Evolutionary conservation across 305 asterid species (phyloP).

Genomic region (Solanum hybrid): DNA sequence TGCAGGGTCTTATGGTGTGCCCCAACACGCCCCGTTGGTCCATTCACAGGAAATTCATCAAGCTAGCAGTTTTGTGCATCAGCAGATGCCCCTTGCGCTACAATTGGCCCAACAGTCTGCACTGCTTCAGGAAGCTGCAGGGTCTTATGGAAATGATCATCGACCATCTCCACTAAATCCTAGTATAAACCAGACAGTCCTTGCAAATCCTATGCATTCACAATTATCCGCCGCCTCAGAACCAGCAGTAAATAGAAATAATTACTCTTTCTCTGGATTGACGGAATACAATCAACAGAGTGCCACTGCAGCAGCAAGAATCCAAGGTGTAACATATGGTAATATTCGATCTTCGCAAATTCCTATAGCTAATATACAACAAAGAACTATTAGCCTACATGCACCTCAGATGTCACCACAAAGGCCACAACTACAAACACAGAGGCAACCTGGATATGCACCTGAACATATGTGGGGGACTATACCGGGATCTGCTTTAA

Average conservation of each 20-base stretch:
- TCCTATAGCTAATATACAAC: not conserved
- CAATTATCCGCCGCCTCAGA: slow-evolving; percentile 30
- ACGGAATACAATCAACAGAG: slow-evolving; percentile 7
- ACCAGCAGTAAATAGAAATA: slow-evolving; percentile 24
- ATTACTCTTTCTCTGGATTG: slow-evolving; percentile 16
- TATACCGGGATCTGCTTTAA: slow-evolving; percentile 1
- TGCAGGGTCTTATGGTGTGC: slow-evolving; percentile 11
- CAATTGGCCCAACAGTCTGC: slow-evolving; percentile 22
- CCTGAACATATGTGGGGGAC: slow-evolving; percentile 23
- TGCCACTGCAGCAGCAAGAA: slow-evolving; percentile 13
- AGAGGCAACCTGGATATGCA: slow-evolving; percentile 15
- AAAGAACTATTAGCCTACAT: not conserved
- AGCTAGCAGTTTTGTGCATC: slow-evolving; percentile 12
- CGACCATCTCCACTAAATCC: slow-evolving; percentile 11
- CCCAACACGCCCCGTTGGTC: slow-evolving; percentile 6
- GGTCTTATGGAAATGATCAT: slow-evolving; percentile 26
- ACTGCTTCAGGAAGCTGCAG: slow-evolving; percentile 30
- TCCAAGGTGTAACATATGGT: slow-evolving; percentile 8
- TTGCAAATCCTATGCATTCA: not conserved
- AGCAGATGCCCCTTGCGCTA: slow-evolving; percentile 19
- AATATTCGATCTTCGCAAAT: slow-evolving; percentile 17
- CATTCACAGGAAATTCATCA: slow-evolving; percentile 13
- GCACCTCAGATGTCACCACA: not conserved
- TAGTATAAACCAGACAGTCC: slow-evolving; percentile 16
- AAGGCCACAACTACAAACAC: slow-evolving; percentile 9